Evolutionary conservation across 768 basidiomycete species (phyloP), one percentile per base, ranked within the genome.

Genomic region (Boletellus ananas): DNA sequence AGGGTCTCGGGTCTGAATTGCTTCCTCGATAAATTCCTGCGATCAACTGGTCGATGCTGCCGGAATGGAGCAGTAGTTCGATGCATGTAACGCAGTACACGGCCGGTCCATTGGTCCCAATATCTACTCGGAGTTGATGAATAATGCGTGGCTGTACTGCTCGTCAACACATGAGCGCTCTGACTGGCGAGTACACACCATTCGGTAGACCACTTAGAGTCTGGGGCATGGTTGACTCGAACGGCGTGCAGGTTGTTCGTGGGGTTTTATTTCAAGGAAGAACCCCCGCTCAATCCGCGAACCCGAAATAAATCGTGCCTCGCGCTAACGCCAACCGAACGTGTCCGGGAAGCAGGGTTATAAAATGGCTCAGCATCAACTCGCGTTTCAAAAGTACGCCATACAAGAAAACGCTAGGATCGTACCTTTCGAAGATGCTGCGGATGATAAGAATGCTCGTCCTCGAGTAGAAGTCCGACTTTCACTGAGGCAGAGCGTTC

Each of bases 21-120:
- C 3, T 47, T 8, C 17, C 14, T 27, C 21, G 18, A 35, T 13
- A 10, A 17, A 33, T 12, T 46, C 23, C 25, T 40, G 13, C 31
- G 47, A 11, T 36, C 16, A 39, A 46, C 31, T 23, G 34, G 16
- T 18, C 12, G 43, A 39, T 44, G 20, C 34, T 43, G 51, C 21
- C 6, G 38, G 23, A 62, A 56, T 6, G 64, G 35, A 17, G 16
- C 21, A 17, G 53, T 40, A 7, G 49, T 47, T 46, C 55, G 29
- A 21, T 38, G 37, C 6, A 14, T 21, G 34, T 10, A 45, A 18
- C n/a, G 14, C 37, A 21, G 21, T 7, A 23, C 23, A 29, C 3
- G 1, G 29, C 29, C 29, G 10, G 29, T 11, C 29, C 29, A 29
- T n/a, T 14, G 21, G n/a, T 12, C 45, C 14, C 29, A 29, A 29